Conservation (phyloP, 148 eudicot species). For the Euryodendron excelsum region DNA sequence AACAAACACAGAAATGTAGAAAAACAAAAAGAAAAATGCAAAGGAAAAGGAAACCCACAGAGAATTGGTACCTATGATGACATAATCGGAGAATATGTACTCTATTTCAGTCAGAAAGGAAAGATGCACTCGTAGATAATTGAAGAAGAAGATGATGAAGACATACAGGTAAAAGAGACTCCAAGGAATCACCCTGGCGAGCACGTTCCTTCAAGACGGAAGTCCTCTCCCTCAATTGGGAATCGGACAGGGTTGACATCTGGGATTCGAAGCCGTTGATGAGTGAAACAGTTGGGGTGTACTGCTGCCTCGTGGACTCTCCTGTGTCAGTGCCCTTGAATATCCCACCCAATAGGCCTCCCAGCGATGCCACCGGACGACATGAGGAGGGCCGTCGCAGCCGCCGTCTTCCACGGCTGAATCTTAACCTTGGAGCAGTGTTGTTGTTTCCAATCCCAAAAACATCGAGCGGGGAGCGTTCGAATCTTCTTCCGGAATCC, state of each 20-base stretch:
- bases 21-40: background rate
- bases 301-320: conserved; percentile 71
- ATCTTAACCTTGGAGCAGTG: background rate
- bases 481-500: background rate
- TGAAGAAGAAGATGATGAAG: background rate
- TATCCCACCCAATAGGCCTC: conserved; percentile 67
- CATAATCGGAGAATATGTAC: no score
- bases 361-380: conserved; percentile 35
- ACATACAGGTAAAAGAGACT: conserved; percentile 80
- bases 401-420: conserved; percentile 12
- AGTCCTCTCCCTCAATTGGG: conserved; percentile 58
- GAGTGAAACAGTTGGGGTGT: conserved; percentile 41
- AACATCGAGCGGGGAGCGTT: background rate
- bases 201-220: conserved; percentile 58
- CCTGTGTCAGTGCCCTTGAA: conserved; percentile 65
- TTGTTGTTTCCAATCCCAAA: background rate
- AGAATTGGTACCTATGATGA: no score
- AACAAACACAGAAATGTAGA: background rate
- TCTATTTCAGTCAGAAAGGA: no score
- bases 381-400: background rate
- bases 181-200: conserved; percentile 56
- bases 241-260: conserved; percentile 57
- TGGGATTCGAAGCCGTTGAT: conserved; percentile 56
- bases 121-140: background rate
- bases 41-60: background rate